Evolutionary conservation across 352 stramenopile genomes (phyloP), one percentile per base, ranked within the genome.

Genomic region (Globisporangium emineosum): DNA sequence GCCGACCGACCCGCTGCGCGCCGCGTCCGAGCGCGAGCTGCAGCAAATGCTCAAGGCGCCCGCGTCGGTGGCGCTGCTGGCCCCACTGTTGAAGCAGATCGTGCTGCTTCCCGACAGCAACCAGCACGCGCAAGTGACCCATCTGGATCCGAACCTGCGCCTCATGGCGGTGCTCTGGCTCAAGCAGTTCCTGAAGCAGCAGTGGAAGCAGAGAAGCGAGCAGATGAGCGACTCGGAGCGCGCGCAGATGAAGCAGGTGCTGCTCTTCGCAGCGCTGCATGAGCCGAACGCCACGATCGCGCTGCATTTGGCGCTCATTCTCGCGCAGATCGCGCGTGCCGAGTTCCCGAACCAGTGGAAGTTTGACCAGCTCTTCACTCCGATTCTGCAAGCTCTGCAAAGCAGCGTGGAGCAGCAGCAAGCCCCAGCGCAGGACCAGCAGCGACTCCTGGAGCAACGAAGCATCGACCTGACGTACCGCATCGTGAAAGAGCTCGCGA

Each of bases 401-500:
- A 54, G 61, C 5, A 56, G 50, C 40, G 66, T 62, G n/a, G 53
- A 49, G n/a, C 37, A 27, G 21, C 57, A 49, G 23, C 50, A 17
- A 2, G 40, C 73, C 3, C 3, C 71, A 37, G 19, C 51, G 0
- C 64, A 12, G 13, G 47, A 51, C 17, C 52, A 69, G 17, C 43
- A 69, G 40, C 57, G 64, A 29, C 45, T 73, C 43, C 54, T 60
- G 5, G 75, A 86, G 63, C 66, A 68, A 32, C 76, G 86, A 27
- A 66, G 72, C n/a, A 52, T 92, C 23, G 69, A 88, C 29, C 65
- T 94, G 10, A 76, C 71, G n/a, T 90, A 93, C 65, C 76, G 82
- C 1, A 65, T 94, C 17, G 79, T 90, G 12, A 94, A 96, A 69
- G 86, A 94, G 57, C 72, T 96, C 35, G 75, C 86, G 40, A 79